Conservation (phyloP, 2,329 filamentous ascomycete genomes). For the Talaromyces islandicus region DNA sequence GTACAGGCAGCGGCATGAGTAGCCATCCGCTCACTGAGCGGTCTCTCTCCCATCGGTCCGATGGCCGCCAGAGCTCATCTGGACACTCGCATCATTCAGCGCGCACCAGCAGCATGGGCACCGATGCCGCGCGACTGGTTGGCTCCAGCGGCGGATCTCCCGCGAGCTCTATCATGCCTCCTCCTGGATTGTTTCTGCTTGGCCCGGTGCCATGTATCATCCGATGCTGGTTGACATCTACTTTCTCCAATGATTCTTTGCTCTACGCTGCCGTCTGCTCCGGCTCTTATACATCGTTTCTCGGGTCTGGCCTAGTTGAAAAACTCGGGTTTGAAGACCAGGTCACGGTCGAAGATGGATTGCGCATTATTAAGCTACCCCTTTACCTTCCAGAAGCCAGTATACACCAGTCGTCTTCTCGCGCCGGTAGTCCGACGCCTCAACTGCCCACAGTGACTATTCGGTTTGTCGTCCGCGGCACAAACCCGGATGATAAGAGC, state of each 20-base stretch:
- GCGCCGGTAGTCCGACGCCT: slow-evolving; percentile 65
- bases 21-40: slow-evolving; percentile 80
- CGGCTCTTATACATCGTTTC: slow-evolving; percentile 79
- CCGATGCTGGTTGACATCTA: slow-evolving; percentile 86
- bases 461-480: slow-evolving; percentile 65
- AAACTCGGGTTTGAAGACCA: slow-evolving; percentile 66
- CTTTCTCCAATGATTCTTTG: slow-evolving; percentile 82
- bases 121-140: slow-evolving; percentile 64
- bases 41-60: slow-evolving; percentile 88
- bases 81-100: slow-evolving; percentile 72
- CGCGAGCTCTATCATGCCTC: slow-evolving; percentile 54
- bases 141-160: slow-evolving; percentile 63
- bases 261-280: slow-evolving; percentile 90
- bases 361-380: slow-evolving; percentile 65
- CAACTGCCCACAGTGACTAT: slow-evolving; percentile 78
- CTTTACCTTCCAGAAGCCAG: slow-evolving; percentile 90
- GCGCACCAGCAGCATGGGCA: slow-evolving; percentile 79
- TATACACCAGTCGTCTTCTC: slow-evolving; percentile 64
- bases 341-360: slow-evolving; percentile 60
- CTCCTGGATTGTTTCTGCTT: slow-evolving; percentile 76
- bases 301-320: slow-evolving; percentile 68
- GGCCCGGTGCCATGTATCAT: slow-evolving; percentile 91
- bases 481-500: slow-evolving; percentile 44
- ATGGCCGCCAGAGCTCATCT: slow-evolving; percentile 90
- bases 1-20: slow-evolving; percentile 74